These are phyloP conservation scores for Aaosphaeria pasadenensis DNA, from an alignment of 2,329 filamentous ascomycete species.

Conservation along the genomic window DNA sequence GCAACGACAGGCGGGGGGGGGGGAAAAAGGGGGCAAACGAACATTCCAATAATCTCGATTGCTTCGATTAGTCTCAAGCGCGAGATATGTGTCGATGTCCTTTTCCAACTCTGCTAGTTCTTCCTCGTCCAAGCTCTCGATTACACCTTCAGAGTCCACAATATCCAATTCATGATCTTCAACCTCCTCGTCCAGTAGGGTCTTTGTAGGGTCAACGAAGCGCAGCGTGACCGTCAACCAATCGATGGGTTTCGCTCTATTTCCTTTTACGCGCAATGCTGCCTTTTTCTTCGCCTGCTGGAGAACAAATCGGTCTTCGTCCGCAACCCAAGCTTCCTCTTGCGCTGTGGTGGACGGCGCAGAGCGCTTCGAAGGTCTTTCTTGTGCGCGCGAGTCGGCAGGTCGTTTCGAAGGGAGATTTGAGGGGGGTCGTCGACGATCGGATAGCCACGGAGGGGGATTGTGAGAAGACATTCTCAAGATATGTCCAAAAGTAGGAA, in stretches of 20 bases:
- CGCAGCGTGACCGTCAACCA: slow-evolving; percentile 88
- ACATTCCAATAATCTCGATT: slow-evolving; percentile 88
- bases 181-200: slow-evolving; percentile 76
- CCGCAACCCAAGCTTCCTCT: slow-evolving; percentile 72
- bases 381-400: slow-evolving; percentile 42
- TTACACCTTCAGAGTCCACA: slow-evolving; percentile 75
- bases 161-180: slow-evolving; percentile 74
- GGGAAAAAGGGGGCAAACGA: slow-evolving; percentile 17
- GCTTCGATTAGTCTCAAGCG: slow-evolving; percentile 71
- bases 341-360: slow-evolving; percentile 39
- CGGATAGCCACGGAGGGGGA: slow-evolving; percentile 31
- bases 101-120: slow-evolving; percentile 74
- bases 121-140: slow-evolving; percentile 66
- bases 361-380: slow-evolving; percentile 36
- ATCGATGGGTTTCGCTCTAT: slow-evolving; percentile 88
- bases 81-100: slow-evolving; percentile 76
- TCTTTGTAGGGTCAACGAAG: slow-evolving; percentile 79
- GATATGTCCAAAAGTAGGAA: not conserved
- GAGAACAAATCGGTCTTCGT: slow-evolving; percentile 93
- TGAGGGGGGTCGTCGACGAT: slow-evolving; percentile 22
- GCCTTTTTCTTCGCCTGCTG: slow-evolving; percentile 98
- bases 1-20: slow-evolving; percentile 6
- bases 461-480: slow-evolving; percentile 29
- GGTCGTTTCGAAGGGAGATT: slow-evolving; percentile 43
- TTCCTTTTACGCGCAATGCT: slow-evolving; percentile 87